Percentiles rank a stretch among this genome's conserved stretches.
Evolutionary conservation across 352 stramenopile genomes (phyloP).

Genomic region (Globisporangium parvum): DNA sequence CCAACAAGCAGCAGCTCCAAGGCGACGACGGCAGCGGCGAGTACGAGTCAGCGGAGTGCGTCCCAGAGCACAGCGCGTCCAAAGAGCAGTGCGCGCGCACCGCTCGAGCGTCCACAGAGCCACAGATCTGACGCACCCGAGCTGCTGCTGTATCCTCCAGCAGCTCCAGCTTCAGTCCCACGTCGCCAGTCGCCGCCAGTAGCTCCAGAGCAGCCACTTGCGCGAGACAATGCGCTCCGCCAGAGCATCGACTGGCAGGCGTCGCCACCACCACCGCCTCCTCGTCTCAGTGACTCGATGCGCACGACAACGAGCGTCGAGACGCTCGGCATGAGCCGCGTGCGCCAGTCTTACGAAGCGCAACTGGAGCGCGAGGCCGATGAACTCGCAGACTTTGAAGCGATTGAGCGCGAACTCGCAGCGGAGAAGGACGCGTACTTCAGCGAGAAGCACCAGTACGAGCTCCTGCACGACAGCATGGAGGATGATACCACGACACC

Average conservation of each 20-base stretch:
- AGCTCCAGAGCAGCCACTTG: background rate
- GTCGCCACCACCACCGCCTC: background rate
- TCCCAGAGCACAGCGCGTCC: slow-evolving; percentile 3
- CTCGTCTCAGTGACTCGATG: slow-evolving; percentile 16
- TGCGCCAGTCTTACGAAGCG: slow-evolving; percentile 52
- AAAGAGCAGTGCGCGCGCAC: slow-evolving; percentile 20
- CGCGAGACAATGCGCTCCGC: background rate
- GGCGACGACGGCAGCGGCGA: slow-evolving; percentile 6
- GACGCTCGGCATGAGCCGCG: slow-evolving; percentile 45
- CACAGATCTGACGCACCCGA: background rate
- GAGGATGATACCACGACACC: background rate
- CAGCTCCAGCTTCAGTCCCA: background rate
- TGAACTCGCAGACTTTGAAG: slow-evolving; percentile 77
- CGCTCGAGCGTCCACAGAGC: slow-evolving; percentile 5
- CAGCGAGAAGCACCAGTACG: slow-evolving; percentile 28
- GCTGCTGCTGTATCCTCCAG: background rate
- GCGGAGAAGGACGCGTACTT: slow-evolving; percentile 56
- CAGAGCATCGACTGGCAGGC: background rate
- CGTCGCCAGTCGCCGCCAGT: background rate
- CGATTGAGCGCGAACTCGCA: slow-evolving; percentile 58
- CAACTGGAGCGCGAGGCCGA: slow-evolving; percentile 52
- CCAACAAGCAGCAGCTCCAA: slow-evolving; percentile 4
- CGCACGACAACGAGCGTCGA: slow-evolving; percentile 35
- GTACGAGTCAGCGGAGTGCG: slow-evolving; percentile 5
- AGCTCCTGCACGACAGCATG: slow-evolving; percentile 9